Evolutionary conservation across 2,329 filamentous ascomycete species (phyloP).

Genomic region (Fusarium sp.): DNA sequence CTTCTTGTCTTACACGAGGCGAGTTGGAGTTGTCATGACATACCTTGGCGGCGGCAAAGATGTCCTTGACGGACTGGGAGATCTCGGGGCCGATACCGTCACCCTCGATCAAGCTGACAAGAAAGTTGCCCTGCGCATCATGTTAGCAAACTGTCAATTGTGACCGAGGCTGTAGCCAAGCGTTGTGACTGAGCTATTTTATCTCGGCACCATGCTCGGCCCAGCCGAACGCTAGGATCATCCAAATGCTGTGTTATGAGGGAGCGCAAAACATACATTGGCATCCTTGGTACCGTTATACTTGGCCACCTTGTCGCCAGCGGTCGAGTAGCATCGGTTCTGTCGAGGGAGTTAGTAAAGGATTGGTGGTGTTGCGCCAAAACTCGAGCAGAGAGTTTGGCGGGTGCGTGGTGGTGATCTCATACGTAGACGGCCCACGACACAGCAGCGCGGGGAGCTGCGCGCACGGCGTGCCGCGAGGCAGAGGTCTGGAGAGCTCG

Average conservation of each 20-base stretch:
- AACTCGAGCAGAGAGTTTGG: conserved; percentile 12
- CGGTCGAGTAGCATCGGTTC: conserved; percentile 74
- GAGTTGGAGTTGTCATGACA: conserved; percentile 46
- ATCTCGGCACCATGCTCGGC: conserved; percentile 44
- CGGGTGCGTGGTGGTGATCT: conserved; percentile 35
- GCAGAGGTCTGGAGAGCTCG: conserved; percentile 81
- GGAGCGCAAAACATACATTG: conserved; percentile 72
- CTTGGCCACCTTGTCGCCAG: conserved; percentile 82
- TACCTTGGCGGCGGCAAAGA: conserved; percentile 95
- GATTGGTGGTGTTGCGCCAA: conserved; percentile 26
- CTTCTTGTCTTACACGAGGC: conserved; percentile 1
- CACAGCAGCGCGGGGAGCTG: conserved; percentile 68
- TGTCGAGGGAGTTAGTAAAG: conserved; percentile 46
- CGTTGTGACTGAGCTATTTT: conserved; percentile 58
- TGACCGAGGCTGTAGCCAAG: conserved; percentile 29
- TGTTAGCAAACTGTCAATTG: conserved; percentile 43
- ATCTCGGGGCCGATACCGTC: conserved; percentile 99
- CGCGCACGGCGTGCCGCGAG: conserved; percentile 82
- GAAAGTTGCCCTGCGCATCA: conserved; percentile 83
- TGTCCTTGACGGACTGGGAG: conserved; percentile 97
- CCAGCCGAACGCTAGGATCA: conserved; percentile 40
- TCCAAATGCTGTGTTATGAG: conserved; percentile 21
- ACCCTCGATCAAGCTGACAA: conserved; percentile 97
- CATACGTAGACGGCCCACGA: conserved; percentile 54
- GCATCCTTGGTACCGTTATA: conserved; percentile 92